Evolutionary conservation across 192 early-diverging fungal genomes (phyloP), one percentile per base, ranked within the genome.

Genomic region (Pilaira anomala): DNA sequence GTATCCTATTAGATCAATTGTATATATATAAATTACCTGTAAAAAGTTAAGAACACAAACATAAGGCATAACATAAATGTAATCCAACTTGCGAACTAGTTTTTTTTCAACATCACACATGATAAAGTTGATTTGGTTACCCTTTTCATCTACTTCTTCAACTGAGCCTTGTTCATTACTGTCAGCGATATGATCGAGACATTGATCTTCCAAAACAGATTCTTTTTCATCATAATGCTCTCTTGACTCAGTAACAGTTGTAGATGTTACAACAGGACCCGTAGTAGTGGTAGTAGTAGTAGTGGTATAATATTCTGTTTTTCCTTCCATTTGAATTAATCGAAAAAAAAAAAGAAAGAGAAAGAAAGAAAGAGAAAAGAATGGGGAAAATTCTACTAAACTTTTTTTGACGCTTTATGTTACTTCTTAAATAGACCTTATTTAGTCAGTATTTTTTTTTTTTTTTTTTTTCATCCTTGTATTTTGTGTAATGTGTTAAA

Each of bases 41-140:
- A 68, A 62, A 28, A 68, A 68, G 39, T 62, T 68, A 46, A 68
- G 58, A 14, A 68, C 3, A 18, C 48, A 48, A 19, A 68, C 12
- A 55, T 22, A 68, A 36, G 66, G 66, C 66, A 68, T 68, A 16
- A 68, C 66, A 22, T 61, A 61, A 13, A 68, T 45, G 29, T 19
- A 68, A 59, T 68, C 66, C 22, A 68, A 21, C 14, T 45, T 50
- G 39, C 58, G 59, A 25, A 68, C 42, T 2, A 61, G n/a, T 5
- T 36, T 41, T 24, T 19, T 49, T 24, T 66, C 65, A 1, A n/a
- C 48, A 2, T 13, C 5, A 5, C 36, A 51, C 19, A 55, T 55
- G 41, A 29, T 25, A 21, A 44, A 22, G 22, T 46, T 16, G 9
- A 26, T 24, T 16, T 9, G 22, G 14, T 60, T 60, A 25, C 58